phyloP scores from a whole-genome alignment of 2,329 filamentous ascomycete genomes.

The Fusarium cyanostomum region DNA sequence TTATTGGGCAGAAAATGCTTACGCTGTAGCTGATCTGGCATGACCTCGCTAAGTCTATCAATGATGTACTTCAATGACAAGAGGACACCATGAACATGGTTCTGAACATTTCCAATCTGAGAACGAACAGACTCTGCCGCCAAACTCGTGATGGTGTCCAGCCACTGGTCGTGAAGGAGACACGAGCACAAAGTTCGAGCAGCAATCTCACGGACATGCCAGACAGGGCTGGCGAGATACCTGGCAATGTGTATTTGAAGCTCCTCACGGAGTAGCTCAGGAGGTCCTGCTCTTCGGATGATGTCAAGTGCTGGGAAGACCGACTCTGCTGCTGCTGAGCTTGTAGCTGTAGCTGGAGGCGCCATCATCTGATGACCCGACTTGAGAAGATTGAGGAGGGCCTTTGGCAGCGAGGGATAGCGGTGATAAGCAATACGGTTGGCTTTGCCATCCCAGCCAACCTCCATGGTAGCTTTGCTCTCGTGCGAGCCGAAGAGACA shows the following conservation, averaged over 20 bases:
- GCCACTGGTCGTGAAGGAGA: slow-evolving; percentile 62
- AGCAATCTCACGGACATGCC: slow-evolving; percentile 85
- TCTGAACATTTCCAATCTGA: slow-evolving; percentile 51
- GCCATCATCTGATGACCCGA: slow-evolving; percentile 58
- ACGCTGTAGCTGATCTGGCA: slow-evolving; percentile 55
- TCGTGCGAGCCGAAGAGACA: slow-evolving; percentile 79
- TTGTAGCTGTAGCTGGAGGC: slow-evolving; percentile 45
- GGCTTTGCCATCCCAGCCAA: slow-evolving; percentile 70
- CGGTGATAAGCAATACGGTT: slow-evolving; percentile 75
- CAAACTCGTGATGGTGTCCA: slow-evolving; percentile 51
- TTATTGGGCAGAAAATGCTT: slow-evolving; percentile 37
- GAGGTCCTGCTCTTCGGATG: slow-evolving; percentile 75
- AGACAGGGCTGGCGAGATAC: slow-evolving; percentile 75
- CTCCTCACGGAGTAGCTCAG: slow-evolving; percentile 62
- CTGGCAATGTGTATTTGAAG: slow-evolving; percentile 67
- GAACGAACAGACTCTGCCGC: slow-evolving; percentile 45
- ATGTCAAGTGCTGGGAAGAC: slow-evolving; percentile 88
- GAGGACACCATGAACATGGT: slow-evolving; percentile 67
- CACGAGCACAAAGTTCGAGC: slow-evolving; percentile 76
- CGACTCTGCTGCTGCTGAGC: slow-evolving; percentile 66
- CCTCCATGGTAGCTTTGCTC: slow-evolving; percentile 70
- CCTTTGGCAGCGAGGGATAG: slow-evolving; percentile 70
- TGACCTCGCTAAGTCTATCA: slow-evolving; percentile 61
- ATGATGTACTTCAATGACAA: slow-evolving; percentile 66
- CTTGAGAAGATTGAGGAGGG: slow-evolving; percentile 70